Percentiles rank a stretch among this genome's conserved stretches.
Conservation (phyloP, 2,329 filamentous ascomycete species). For the Bretziella fagacearum region DNA sequence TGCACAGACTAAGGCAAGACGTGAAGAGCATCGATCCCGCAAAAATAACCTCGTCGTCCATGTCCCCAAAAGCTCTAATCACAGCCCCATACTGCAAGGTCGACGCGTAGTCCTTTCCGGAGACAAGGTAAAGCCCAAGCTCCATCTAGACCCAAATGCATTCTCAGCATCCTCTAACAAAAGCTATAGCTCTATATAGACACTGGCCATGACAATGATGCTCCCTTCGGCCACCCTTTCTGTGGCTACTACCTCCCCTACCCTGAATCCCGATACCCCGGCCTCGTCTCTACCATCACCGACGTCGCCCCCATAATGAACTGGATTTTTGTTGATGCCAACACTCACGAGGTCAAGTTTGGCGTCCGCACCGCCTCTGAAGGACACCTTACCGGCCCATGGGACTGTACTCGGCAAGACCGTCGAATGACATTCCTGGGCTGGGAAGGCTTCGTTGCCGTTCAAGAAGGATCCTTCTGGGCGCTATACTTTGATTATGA, state of each 20-base stretch:
- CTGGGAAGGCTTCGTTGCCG: conserved; percentile 34
- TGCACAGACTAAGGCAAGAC: conserved; percentile 28
- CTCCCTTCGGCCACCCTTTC: conserved; percentile 31
- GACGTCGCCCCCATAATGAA: conserved; percentile 33
- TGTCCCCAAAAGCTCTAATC: conserved; percentile 30
- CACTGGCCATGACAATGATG: conserved; percentile 20
- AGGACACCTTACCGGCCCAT: conserved; percentile 29
- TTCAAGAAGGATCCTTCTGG: conserved; percentile 29
- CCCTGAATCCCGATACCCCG: conserved; percentile 31
- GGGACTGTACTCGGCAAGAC: conserved; percentile 36
- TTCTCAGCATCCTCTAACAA: not conserved
- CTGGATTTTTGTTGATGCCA: conserved; percentile 32
- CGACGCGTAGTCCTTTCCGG: conserved; percentile 29
- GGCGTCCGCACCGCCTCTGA: conserved; percentile 28
- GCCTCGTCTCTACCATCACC: conserved; percentile 32
- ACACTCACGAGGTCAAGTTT: conserved; percentile 30
- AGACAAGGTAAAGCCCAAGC: conserved; percentile 22
- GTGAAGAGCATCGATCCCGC: conserved; percentile 30
- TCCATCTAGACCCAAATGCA: not conserved
- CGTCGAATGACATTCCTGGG: conserved; percentile 31
- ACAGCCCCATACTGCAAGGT: conserved; percentile 27
- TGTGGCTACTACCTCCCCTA: conserved; percentile 41
- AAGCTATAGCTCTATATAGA: conserved; percentile 24
- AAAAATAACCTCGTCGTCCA: conserved; percentile 32
- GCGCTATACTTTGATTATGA: conserved; percentile 32